Conservation (phyloP, 495 filamentous ascomycete genomes). For the Achaetomiella virescens region DNA sequence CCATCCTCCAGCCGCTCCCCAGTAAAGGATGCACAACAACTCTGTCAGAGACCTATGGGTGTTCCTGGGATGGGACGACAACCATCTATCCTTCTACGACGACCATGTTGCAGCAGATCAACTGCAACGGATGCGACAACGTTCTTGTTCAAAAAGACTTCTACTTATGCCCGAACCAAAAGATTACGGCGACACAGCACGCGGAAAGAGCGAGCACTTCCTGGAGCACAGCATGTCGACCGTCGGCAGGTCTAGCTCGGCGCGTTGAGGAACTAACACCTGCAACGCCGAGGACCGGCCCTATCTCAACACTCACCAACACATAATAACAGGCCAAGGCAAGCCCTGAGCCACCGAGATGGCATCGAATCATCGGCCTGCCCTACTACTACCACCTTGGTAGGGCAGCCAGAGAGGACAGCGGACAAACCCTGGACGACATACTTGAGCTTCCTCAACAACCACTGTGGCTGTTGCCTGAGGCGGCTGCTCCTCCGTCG, state of each 20-base stretch:
- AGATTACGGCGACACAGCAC: conserved; percentile 13
- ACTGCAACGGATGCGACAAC: conserved; percentile 30
- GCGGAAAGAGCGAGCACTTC: conserved; percentile 19
- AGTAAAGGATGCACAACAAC: conserved; percentile 27
- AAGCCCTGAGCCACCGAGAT: not conserved
- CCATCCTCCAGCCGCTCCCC: not conserved
- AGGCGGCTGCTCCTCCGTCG: conserved; percentile 20
- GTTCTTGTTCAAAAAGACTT: conserved; percentile 13
- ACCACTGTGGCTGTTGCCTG: conserved; percentile 20
- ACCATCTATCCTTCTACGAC: conserved; percentile 29
- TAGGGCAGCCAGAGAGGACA: conserved; percentile 20
- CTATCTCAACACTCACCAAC: not conserved
- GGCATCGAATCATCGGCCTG: conserved; percentile 11
- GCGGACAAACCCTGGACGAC: conserved; percentile 24
- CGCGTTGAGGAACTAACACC: not conserved
- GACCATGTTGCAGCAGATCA: conserved; percentile 13
- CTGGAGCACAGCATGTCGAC: conserved; percentile 26
- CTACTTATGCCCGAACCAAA: conserved; percentile 26
- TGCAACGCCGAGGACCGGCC: not conserved
- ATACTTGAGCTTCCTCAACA: conserved; percentile 22
- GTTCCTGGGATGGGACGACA: conserved; percentile 26
- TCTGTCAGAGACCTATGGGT: not conserved
- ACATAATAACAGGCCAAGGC: not conserved
- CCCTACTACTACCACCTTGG: conserved; percentile 23
- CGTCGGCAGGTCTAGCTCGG: not conserved